Evolutionary conservation across 441 rosid genomes (phyloP), one percentile per base, ranked within the genome.

Genomic region (Viola pubescens): DNA sequence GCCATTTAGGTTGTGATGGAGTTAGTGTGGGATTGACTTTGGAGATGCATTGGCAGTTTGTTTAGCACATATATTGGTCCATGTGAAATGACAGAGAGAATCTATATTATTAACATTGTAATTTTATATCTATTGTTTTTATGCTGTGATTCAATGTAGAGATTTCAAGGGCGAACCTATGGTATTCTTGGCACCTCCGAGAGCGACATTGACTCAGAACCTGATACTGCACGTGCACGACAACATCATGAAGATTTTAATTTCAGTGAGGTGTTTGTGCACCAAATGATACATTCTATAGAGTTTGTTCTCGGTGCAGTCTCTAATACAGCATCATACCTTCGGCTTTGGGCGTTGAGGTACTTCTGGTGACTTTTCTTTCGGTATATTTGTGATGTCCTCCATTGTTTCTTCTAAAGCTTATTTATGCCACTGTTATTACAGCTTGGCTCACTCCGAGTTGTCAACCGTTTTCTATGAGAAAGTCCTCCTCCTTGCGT

Each of bases 291-390:
- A 76, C 97, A 92, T 77, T 92, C 98, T 54, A 89, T 92, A 61
- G 98, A 92, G 75, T 89, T 89, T 67, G 85, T 92, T 70, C 89
- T 92, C 45, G 98, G 97, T 60, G 87, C 98, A 71, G 98, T 92
- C 69, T 92, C 98, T 65, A 92, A 92, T 75, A 92, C 97, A 10
- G 97, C 98, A 54, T 92, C 98, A 7, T 89, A 92, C 78, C 95
- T 92, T 79, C 97, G 98, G 70, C 95, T 92, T 52, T 92, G 98
- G 98, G 98, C 98, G 65, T 82, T 92, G 72, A 92, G 98, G 98
- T 85, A 78, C 14, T 9, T 26, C 66, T 50, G 39, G 5, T 26
- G 6, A 38, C 47, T 66, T 62, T 52, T 39, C 5, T 42, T 37
- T 48, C 26, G 26, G 26, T 19, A 19, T 19, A 19, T 19, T 19